phyloP scores from a whole-genome alignment of 2,329 filamentous ascomycete species.

The Fusarium nygamai region DNA sequence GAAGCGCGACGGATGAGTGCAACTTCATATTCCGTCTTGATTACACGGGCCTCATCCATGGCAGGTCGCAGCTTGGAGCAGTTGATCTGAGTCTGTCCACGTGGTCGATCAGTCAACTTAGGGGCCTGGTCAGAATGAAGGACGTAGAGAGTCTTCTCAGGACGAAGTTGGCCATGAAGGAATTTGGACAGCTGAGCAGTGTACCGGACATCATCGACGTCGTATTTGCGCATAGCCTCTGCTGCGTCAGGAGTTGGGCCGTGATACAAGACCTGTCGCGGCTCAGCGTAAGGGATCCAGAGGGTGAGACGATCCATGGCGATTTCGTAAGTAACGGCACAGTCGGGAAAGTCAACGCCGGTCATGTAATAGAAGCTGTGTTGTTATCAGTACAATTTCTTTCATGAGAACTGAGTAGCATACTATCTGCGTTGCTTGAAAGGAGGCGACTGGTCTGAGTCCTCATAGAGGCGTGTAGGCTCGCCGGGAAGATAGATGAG shows the following conservation, averaged over 20 bases:
- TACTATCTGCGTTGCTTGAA: slow-evolving; percentile 70
- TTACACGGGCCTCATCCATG: slow-evolving; percentile 82
- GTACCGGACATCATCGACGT: slow-evolving; percentile 77
- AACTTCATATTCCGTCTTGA: slow-evolving; percentile 89
- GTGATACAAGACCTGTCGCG: slow-evolving; percentile 69
- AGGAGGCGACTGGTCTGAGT: slow-evolving; percentile 65
- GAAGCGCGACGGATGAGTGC: slow-evolving; percentile 84
- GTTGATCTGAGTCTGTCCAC: slow-evolving; percentile 56
- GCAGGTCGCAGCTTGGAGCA: slow-evolving; percentile 68
- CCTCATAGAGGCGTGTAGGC: slow-evolving; percentile 61
- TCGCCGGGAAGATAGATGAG: slow-evolving; percentile 67
- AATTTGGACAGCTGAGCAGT: slow-evolving; percentile 61
- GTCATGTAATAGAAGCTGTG: slow-evolving; percentile 68
- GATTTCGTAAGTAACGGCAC: slow-evolving; percentile 67
- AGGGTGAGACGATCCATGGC: slow-evolving; percentile 71
- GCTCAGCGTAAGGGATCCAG: slow-evolving; percentile 77
- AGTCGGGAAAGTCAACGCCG: slow-evolving; percentile 64
- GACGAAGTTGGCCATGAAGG: slow-evolving; percentile 53
- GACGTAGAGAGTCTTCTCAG: slow-evolving; percentile 54
- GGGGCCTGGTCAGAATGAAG: slow-evolving; percentile 59
- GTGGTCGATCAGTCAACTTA: slow-evolving; percentile 51
- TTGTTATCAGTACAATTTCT: neutral
- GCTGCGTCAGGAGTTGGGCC: slow-evolving; percentile 68
- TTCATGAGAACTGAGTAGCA: slow-evolving; percentile 31
- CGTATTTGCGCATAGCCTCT: slow-evolving; percentile 69